Conservation (phyloP, 495 filamentous ascomycete species). For the Penicillium goetzii region DNA sequence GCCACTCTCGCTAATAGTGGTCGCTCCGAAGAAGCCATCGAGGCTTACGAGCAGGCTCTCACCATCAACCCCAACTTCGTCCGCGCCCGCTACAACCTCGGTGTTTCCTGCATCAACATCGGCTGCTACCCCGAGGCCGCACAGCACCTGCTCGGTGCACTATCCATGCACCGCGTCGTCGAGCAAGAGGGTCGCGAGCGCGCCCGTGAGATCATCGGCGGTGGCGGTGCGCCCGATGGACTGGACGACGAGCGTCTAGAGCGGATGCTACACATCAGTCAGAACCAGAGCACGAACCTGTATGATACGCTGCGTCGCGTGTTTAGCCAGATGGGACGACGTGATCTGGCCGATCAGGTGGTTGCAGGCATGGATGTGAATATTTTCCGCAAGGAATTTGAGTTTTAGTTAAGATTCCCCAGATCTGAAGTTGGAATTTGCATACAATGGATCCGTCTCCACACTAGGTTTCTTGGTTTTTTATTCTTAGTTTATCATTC, state of each 20-base stretch:
- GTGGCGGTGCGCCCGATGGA: slow-evolving; percentile 51
- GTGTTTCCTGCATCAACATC: slow-evolving; percentile 96
- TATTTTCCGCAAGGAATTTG: slow-evolving; percentile 79
- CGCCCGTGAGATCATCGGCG: slow-evolving; percentile 78
- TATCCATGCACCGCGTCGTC: slow-evolving; percentile 96
- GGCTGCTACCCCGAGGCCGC: slow-evolving; percentile 92
- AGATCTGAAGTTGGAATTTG: not conserved
- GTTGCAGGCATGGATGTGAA: slow-evolving; percentile 89
- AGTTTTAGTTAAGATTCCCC: slow-evolving; percentile 57
- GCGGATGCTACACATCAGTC: slow-evolving; percentile 70
- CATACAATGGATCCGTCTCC: not conserved
- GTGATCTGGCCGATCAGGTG: slow-evolving; percentile 86
- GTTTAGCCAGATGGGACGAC: slow-evolving; percentile 89
- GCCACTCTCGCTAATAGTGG: slow-evolving; percentile 95
- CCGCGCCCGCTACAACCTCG: slow-evolving; percentile 93
- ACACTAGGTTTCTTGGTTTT: slow-evolving; percentile 6
- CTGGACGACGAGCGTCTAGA: slow-evolving; percentile 72
- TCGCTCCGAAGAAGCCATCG: slow-evolving; percentile 91
- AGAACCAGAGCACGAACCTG: slow-evolving; percentile 95
- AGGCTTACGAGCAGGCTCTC: slow-evolving; percentile 91
- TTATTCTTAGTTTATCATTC: slow-evolving; percentile 8
- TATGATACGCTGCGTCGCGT: slow-evolving; percentile 92
- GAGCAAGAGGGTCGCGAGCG: slow-evolving; percentile 83
- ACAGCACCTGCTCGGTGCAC: slow-evolving; percentile 87
- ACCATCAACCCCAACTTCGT: slow-evolving; percentile 93